Evolutionary conservation across 352 stramenopile genomes (phyloP).

Genomic region (Phytophthora foliorum): DNA sequence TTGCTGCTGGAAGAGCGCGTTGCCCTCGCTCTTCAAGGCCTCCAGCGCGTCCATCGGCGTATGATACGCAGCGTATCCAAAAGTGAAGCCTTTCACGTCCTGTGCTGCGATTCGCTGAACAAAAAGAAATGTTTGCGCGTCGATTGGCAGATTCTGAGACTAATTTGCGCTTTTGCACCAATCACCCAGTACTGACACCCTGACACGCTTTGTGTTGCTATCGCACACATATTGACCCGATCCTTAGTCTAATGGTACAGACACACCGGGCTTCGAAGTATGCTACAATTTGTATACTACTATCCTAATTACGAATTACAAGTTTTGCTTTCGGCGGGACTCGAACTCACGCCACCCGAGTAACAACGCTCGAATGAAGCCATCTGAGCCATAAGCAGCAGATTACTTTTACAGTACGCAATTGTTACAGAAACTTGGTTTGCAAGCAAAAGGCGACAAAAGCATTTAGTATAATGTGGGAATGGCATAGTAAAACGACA

Average conservation of each 20-base stretch:
- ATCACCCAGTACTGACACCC: constrained; percentile 89
- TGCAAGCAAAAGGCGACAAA: not conserved
- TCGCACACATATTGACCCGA: constrained; percentile 91
- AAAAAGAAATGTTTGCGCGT: constrained; percentile 64
- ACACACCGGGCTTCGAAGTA: constrained; percentile 92
- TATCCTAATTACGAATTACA: constrained; percentile 27
- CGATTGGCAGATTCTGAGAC: constrained; percentile 91
- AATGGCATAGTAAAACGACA: constrained; percentile 1
- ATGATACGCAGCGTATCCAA: constrained; percentile 2
- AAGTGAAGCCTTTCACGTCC: constrained; percentile 28
- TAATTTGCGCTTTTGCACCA: constrained; percentile 38
- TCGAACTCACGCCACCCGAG: constrained; percentile 65
- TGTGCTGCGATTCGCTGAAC: constrained; percentile 17
- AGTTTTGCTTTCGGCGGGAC: constrained; percentile 38
- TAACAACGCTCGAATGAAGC: not conserved
- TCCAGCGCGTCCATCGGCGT: constrained; percentile 45
- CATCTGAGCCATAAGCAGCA: constrained; percentile 35
- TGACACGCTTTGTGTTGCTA: constrained; percentile 64
- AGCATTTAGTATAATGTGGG: constrained; percentile 21
- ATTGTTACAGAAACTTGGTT: not conserved
- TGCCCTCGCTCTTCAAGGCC: constrained; percentile 66
- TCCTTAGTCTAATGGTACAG: constrained; percentile 93
- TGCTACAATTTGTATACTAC: constrained; percentile 47
- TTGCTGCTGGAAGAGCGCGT: constrained; percentile 62
- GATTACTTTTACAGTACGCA: not conserved